Conservation (phyloP, 352 stramenopile species). For the Phytophthora europaea region DNA sequence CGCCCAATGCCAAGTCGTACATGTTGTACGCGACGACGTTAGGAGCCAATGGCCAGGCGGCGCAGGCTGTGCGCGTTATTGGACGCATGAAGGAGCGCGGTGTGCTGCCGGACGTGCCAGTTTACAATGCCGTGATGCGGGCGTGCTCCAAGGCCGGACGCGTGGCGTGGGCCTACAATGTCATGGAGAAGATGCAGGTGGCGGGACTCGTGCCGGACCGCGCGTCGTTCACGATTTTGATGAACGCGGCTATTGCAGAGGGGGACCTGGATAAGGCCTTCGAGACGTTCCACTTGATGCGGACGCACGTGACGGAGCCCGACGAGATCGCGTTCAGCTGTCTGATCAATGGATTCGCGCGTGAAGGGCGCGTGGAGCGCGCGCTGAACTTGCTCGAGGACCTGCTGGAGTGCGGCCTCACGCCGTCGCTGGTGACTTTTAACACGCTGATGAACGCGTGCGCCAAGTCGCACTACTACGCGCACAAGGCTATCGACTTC, state of each 20-base stretch:
- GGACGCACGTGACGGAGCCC: slow-evolving; percentile 73
- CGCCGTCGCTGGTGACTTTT: slow-evolving; percentile 79
- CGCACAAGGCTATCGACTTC: slow-evolving; percentile 86
- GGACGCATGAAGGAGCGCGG: slow-evolving; percentile 86
- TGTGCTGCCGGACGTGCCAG: slow-evolving; percentile 57
- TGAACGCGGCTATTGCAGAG: slow-evolving; percentile 80
- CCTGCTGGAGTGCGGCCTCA: slow-evolving; percentile 74
- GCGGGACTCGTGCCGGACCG: slow-evolving; percentile 69
- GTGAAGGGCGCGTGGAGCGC: slow-evolving; percentile 77
- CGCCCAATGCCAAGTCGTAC: slow-evolving; percentile 72
- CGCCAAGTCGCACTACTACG: slow-evolving; percentile 87
- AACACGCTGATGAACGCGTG: slow-evolving; percentile 86
- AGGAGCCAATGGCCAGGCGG: slow-evolving; percentile 50
- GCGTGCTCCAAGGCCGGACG: slow-evolving; percentile 74
- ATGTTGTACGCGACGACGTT: slow-evolving; percentile 84
- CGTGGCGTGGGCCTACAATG: slow-evolving; percentile 85
- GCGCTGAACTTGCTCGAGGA: slow-evolving; percentile 84
- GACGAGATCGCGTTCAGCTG: slow-evolving; percentile 78
- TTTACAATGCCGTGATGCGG: slow-evolving; percentile 89
- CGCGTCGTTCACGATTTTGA: slow-evolving; percentile 84
- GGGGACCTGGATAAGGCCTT: slow-evolving; percentile 84
- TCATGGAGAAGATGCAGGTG: slow-evolving; percentile 89
- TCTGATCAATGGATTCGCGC: slow-evolving; percentile 82
- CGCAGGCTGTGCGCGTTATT: slow-evolving; percentile 73
- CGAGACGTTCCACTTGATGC: slow-evolving; percentile 89